These are phyloP conservation scores for Colletotrichum lini DNA, from an alignment of 2,329 filamentous ascomycete genomes.

Conservation along the genomic window DNA sequence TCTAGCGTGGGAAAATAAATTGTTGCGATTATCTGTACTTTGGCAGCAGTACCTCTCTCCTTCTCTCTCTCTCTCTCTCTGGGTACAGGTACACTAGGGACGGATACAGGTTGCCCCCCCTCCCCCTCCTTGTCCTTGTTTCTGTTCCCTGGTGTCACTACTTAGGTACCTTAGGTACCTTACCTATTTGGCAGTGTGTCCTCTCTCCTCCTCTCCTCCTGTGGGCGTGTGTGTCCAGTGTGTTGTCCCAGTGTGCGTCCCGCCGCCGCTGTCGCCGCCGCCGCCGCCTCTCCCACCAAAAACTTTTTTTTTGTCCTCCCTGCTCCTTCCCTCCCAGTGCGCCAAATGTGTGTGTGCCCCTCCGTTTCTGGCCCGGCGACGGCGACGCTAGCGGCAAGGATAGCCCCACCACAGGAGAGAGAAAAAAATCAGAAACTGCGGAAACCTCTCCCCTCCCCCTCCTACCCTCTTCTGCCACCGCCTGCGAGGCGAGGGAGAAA, in stretches of 20 bases:
- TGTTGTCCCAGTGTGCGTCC: background rate
- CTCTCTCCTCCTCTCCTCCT: background rate
- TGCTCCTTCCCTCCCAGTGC: conserved; percentile 1
- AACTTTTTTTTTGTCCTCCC: conserved; percentile 44
- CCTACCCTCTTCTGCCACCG: conserved; percentile 12
- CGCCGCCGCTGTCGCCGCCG: conserved; percentile 5
- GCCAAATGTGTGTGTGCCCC: background rate
- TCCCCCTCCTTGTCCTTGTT: background rate
- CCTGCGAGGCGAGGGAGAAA: background rate
- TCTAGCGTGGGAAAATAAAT: conserved; percentile 37
- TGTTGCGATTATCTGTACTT: conserved; percentile 1
- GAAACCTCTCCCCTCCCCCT: conserved; percentile 45
- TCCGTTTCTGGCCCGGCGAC: conserved; percentile 40
- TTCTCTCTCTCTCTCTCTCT: no score
- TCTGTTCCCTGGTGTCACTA: background rate
- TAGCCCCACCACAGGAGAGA: conserved; percentile 36
- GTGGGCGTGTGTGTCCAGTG: no score
- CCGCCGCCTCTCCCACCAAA: conserved; percentile 41
- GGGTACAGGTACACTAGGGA: background rate
- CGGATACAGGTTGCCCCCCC: background rate
- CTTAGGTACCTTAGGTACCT: background rate
- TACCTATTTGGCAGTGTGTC: background rate
- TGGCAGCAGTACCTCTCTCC: no score
- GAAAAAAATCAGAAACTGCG: conserved; percentile 42
- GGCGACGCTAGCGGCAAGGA: conserved; percentile 42